phyloP scores from a whole-genome alignment of 257 asterid genomes.

The Solanum arcanum region DNA sequence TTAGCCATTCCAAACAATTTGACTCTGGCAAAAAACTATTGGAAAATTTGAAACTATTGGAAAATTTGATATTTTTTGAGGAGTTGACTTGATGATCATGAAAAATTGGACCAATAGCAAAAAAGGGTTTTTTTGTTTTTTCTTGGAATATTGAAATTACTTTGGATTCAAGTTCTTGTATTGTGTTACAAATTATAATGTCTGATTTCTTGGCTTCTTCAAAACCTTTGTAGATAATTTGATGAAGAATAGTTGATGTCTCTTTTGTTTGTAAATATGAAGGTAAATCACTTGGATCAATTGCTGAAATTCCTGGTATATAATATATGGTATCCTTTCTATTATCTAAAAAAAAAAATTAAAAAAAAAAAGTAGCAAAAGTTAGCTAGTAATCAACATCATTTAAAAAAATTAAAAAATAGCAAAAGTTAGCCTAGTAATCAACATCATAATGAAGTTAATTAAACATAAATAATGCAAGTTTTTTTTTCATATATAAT shows the following conservation, averaged over 20 bases:
- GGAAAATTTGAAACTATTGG: conserved; percentile 20
- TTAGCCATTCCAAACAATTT: conserved; percentile 44
- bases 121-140: conserved; percentile 23
- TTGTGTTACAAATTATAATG: conserved; percentile 43
- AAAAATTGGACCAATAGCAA: conserved; percentile 54
- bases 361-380: too few relatives aligned
- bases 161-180: conserved; percentile 39
- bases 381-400: not conserved
- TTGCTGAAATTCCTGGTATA: conserved; percentile 40
- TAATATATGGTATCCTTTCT: conserved; percentile 25
- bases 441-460: too few relatives aligned
- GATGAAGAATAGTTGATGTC: conserved; percentile 12
- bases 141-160: conserved; percentile 26
- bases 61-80: not conserved
- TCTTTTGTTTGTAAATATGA: conserved; percentile 34
- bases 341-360: conserved; percentile 5
- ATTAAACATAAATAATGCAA: too few relatives aligned
- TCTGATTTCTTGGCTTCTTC: conserved; percentile 39
- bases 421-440: too few relatives aligned
- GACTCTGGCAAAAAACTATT: conserved; percentile 46
- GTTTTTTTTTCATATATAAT: too few relatives aligned
- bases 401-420: not conserved
- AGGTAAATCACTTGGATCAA: conserved; percentile 33
- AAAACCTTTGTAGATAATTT: conserved; percentile 21
- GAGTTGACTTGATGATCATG: conserved; percentile 9